Evolutionary conservation across 139 green algal species (phyloP).

Genomic region (Axilococcus clingmanii): DNA sequence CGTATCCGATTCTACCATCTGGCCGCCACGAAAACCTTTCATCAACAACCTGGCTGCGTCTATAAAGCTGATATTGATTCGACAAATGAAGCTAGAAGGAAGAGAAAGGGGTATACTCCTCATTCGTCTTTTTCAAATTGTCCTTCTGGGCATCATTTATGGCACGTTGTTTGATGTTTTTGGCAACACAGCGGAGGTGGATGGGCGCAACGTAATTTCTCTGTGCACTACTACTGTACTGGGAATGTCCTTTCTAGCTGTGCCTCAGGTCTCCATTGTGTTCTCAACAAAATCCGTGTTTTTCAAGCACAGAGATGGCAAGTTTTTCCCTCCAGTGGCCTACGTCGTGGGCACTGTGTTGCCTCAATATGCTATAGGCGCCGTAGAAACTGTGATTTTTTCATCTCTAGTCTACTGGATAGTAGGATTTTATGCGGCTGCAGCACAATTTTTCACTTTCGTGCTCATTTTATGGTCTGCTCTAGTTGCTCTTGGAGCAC

Average conservation of each 20-base stretch:
- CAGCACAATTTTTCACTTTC: constrained; percentile 34
- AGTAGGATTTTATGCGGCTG: constrained; percentile 20
- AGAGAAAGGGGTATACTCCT: constrained; percentile 2
- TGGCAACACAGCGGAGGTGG: not conserved
- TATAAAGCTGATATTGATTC: not conserved
- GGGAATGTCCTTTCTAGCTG: constrained; percentile 32
- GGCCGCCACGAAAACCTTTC: not conserved
- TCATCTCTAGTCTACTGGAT: constrained; percentile 53
- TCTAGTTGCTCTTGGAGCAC: constrained; percentile 19
- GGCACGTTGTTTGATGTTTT: constrained; percentile 13
- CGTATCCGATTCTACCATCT: not conserved
- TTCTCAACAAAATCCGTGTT: constrained; percentile 56
- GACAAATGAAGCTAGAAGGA: constrained; percentile 1
- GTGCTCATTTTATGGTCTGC: constrained; percentile 12
- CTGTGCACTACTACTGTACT: constrained; percentile 44
- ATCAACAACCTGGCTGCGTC: not conserved
- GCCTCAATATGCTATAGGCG: constrained; percentile 36
- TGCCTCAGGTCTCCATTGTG: constrained; percentile 34
- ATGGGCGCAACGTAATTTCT: constrained; percentile 35
- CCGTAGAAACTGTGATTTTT: constrained; percentile 48
- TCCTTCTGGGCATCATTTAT: constrained; percentile 24
- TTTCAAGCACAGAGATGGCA: constrained; percentile 68
- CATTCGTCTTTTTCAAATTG: constrained; percentile 10
- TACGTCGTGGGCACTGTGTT: constrained; percentile 28
- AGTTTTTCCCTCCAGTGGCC: constrained; percentile 52